Evolutionary conservation across 768 basidiomycete genomes (phyloP), one percentile per base, ranked within the genome.

Genomic region (Suillus occidentalis): DNA sequence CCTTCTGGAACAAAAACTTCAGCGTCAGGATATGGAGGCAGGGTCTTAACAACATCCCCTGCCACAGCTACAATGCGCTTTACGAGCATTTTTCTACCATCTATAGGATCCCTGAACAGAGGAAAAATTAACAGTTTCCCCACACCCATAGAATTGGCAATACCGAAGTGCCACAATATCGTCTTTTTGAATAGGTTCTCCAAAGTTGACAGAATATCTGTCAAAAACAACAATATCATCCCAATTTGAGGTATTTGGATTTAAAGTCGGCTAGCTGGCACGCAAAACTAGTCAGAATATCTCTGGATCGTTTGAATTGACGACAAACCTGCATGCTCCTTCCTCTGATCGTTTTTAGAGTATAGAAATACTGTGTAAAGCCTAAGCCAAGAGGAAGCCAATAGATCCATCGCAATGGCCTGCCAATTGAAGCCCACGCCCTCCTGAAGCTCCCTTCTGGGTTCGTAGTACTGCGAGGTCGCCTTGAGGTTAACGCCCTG

Each of bases 311-410:
- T 20, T 42, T 16, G 55, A 31, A 18, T 40, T 43, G 39, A 59
- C 3, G 62, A 59, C 79, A 63, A 67, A 89, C 90, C 87, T 90
- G 89, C 90, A 92, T 92, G 69, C 89, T 91, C 56, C 84, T 78
- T 6, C 89, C 90, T 10, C 78, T 80, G 14, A 91, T 80, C 4
- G 79, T 76, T 65, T 86, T 85, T 28, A 89, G 53, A 37, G 84
- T 79, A 70, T 80, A 87, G 68, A 82, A 80, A 64, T 85, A 82
- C 60, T 84, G 76, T 0, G 80, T 78, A 36, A 87, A 75, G 53
- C 82, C 81, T 9, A 87, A 58, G 1, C 76, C 80, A 31, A 83
- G 74, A 10, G 89, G 89, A 8, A 85, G 73, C 89, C 89, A 90
- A 71, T 85, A 86, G 3, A 59, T 42, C 40, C 40, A 59, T 59